Evolutionary conservation across 495 filamentous ascomycete genomes (phyloP).

Genomic region (Hyphodiscus hymeniophilus): DNA sequence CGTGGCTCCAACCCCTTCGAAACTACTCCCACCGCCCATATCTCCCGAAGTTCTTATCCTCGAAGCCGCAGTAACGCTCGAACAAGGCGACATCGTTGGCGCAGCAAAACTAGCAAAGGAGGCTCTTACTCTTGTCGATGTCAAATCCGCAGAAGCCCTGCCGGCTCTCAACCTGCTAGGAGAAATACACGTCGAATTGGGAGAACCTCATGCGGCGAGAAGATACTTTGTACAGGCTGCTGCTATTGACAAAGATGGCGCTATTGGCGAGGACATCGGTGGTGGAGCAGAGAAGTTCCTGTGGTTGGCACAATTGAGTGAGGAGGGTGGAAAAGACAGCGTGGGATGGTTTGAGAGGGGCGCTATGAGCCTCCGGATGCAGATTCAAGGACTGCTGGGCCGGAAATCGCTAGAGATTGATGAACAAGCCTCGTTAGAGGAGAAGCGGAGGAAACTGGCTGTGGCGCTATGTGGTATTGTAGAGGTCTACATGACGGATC

Average conservation of each 20-base stretch:
- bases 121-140: constrained; percentile 44
- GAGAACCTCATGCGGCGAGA: constrained; percentile 65
- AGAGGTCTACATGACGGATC: constrained; percentile 98
- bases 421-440: constrained; percentile 40
- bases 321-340: constrained; percentile 75
- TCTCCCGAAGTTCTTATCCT: constrained; percentile 48
- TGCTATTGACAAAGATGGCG: constrained; percentile 64
- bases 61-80: constrained; percentile 59
- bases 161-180: constrained; percentile 70
- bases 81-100: constrained; percentile 59
- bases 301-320: constrained; percentile 88
- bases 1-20: constrained; percentile 13
- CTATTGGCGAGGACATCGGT: constrained; percentile 32
- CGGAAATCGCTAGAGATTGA: constrained; percentile 25
- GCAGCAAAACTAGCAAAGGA: constrained; percentile 58
- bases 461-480: constrained; percentile 81
- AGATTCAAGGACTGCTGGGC: constrained; percentile 49
- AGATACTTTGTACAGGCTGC: constrained; percentile 61
- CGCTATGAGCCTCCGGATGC: constrained; percentile 54
- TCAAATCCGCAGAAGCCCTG: constrained; percentile 31
- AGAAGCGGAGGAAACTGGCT: constrained; percentile 71
- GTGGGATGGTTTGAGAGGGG: constrained; percentile 85
- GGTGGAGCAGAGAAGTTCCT: constrained; percentile 92
- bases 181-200: constrained; percentile 78
- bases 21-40: constrained; percentile 26